Conservation (phyloP, 2,329 filamentous ascomycete genomes). For the Microcera coccophila region DNA sequence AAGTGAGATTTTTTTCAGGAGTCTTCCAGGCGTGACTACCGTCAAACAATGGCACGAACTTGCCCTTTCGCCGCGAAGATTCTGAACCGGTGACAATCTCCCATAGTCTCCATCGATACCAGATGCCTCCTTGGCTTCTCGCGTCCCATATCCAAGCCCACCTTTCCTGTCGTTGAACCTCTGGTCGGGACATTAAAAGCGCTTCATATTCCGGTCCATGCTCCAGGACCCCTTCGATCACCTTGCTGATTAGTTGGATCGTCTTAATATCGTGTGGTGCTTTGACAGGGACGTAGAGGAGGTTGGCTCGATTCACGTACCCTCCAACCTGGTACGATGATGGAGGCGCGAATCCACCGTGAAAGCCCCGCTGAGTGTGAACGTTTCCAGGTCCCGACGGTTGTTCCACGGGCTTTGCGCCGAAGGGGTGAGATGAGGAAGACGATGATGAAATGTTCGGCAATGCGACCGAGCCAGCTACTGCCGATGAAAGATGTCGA, state of each 20-base stretch:
- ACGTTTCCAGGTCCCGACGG: slow-evolving; percentile 32
- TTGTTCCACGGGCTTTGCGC: slow-evolving; percentile 63
- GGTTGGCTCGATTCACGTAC: slow-evolving; percentile 41
- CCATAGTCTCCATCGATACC: slow-evolving; percentile 92
- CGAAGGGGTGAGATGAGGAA: slow-evolving; percentile 64
- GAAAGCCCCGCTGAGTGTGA: slow-evolving; percentile 42
- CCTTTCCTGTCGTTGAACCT: slow-evolving; percentile 80
- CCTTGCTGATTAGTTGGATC: slow-evolving; percentile 80
- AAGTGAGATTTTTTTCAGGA: slow-evolving; percentile 69
- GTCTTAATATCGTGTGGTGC: slow-evolving; percentile 74
- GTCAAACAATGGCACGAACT: slow-evolving; percentile 68
- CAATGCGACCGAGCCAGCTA: slow-evolving; percentile 43
- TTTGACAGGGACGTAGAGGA: slow-evolving; percentile 67
- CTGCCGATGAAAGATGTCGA: slow-evolving; percentile 74
- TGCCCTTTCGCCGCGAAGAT: slow-evolving; percentile 43
- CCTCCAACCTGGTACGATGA: slow-evolving; percentile 55
- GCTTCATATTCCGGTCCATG: slow-evolving; percentile 88
- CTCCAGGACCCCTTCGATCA: slow-evolving; percentile 73
- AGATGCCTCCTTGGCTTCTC: slow-evolving; percentile 72
- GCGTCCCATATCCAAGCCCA: slow-evolving; percentile 96
- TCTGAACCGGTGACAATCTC: slow-evolving; percentile 69
- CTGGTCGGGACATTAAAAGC: slow-evolving; percentile 78
- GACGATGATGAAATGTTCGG: slow-evolving; percentile 32
- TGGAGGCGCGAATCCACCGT: slow-evolving; percentile 71
- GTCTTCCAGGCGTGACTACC: slow-evolving; percentile 72